Percentiles rank a stretch among this genome's conserved stretches.
phyloP scores from a whole-genome alignment of 2,329 filamentous ascomycete species.

The Stagonosporopsis rhizophila region DNA sequence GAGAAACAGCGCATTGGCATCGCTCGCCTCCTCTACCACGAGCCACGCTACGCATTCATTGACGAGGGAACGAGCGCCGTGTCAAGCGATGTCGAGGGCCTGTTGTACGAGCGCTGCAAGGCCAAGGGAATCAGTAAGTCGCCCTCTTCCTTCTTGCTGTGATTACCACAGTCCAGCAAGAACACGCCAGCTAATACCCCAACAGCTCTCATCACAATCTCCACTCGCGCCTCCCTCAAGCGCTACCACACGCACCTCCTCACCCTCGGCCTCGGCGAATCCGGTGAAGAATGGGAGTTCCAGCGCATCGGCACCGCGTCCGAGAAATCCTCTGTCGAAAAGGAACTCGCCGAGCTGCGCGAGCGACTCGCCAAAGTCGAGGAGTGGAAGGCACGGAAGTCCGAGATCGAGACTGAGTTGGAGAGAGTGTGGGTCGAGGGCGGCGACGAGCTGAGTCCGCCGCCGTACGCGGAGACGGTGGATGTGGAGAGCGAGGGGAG shows the following conservation, averaged over 20 bases:
- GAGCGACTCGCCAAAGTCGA: constrained; percentile 83
- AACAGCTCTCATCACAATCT: constrained; percentile 88
- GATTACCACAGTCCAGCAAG: neutral
- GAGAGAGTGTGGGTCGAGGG: constrained; percentile 65
- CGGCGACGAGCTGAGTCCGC: constrained; percentile 48
- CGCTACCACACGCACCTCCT: constrained; percentile 95
- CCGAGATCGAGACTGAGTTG: constrained; percentile 85
- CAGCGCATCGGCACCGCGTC: constrained; percentile 91
- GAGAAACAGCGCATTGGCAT: constrained; percentile 97
- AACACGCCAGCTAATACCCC: neutral
- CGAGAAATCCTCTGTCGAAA: constrained; percentile 92
- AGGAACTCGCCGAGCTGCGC: constrained; percentile 83
- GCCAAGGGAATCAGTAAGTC: constrained; percentile 87
- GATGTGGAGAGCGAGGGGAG: constrained; percentile 1
- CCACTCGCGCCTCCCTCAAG: constrained; percentile 90
- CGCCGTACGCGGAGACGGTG: constrained; percentile 43
- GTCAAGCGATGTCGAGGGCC: constrained; percentile 89
- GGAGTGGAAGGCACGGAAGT: constrained; percentile 77
- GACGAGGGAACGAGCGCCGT: constrained; percentile 97
- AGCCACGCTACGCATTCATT: constrained; percentile 91
- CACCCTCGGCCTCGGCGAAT: constrained; percentile 78
- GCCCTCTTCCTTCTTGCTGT: neutral
- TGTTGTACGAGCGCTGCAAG: constrained; percentile 93
- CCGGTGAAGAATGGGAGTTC: constrained; percentile 88
- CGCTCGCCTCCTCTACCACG: constrained; percentile 89